Conservation (phyloP, 2,329 filamentous ascomycete genomes). For the Aspergillus sp. region DNA sequence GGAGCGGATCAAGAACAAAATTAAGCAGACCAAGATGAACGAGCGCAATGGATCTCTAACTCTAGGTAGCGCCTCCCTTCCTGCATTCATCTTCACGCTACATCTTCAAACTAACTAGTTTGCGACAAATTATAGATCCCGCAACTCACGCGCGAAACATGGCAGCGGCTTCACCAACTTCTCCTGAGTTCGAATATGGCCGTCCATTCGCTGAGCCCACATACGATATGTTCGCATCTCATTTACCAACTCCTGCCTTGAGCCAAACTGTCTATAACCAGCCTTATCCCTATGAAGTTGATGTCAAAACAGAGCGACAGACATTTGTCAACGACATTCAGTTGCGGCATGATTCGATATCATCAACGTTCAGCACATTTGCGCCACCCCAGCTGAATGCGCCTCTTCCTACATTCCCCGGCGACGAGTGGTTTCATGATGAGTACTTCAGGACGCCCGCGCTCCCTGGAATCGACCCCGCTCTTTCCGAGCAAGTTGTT, state of each 20-base stretch:
- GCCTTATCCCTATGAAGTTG: conserved; percentile 83
- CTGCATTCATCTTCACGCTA: conserved; percentile 9
- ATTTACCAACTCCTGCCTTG: conserved; percentile 59
- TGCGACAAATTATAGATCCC: conserved; percentile 19
- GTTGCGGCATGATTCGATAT: conserved; percentile 80
- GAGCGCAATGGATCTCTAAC: conserved; percentile 72
- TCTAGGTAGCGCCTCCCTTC: conserved; percentile 35
- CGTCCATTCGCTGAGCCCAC: conserved; percentile 60
- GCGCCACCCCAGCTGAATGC: conserved; percentile 74
- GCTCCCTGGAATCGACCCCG: conserved; percentile 35
- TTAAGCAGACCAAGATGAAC: conserved; percentile 93
- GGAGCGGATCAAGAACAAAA: conserved; percentile 94
- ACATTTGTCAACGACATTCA: conserved; percentile 92
- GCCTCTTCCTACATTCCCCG: conserved; percentile 66
- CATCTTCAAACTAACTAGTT: conserved; percentile 15
- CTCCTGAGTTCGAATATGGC: conserved; percentile 68
- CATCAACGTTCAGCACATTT: conserved; percentile 92
- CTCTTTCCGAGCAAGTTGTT: conserved; percentile 24
- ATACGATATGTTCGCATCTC: conserved; percentile 48
- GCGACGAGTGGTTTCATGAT: conserved; percentile 73
- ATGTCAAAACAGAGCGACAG: conserved; percentile 93
- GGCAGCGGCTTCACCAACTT: conserved; percentile 65
- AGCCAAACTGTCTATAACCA: conserved; percentile 60
- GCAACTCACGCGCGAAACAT: conserved; percentile 23
- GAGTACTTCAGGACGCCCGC: conserved; percentile 63